Evolutionary conservation across 495 filamentous ascomycete genomes (phyloP).

Genomic region (Trichoderma virens): DNA sequence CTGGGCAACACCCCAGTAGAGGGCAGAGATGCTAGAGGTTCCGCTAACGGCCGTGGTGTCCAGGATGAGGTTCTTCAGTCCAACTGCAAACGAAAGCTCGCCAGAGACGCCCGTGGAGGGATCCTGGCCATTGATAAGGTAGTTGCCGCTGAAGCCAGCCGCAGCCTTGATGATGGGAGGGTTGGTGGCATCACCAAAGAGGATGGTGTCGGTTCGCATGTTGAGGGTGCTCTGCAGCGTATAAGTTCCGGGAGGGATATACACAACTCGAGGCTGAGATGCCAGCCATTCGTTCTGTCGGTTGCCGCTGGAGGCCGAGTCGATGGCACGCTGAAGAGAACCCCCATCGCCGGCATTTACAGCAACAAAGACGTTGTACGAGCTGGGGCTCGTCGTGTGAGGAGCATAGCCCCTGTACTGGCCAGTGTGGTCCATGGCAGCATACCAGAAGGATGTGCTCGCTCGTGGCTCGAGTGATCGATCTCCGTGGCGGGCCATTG

Average conservation of each 20-base stretch:
- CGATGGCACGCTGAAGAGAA: not conserved
- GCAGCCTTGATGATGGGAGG: conserved; percentile 55
- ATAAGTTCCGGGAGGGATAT: conserved; percentile 59
- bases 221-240: conserved; percentile 45
- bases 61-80: conserved; percentile 61
- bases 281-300: conserved; percentile 3
- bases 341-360: not conserved
- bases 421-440: not conserved
- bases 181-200: conserved; percentile 63
- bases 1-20: conserved; percentile 68
- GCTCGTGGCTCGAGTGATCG: not conserved
- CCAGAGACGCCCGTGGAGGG: conserved; percentile 18
- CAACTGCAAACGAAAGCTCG: conserved; percentile 49
- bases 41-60: conserved; percentile 52
- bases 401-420: not conserved
- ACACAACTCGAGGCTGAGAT: conserved; percentile 36
- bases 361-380: not conserved
- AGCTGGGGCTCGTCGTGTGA: not conserved
- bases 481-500: not conserved
- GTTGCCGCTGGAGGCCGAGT: not conserved
- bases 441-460: not conserved
- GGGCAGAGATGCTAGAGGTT: conserved; percentile 41
- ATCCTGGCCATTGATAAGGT: conserved; percentile 39
- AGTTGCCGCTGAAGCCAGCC: conserved; percentile 29
- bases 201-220: conserved; percentile 50